Conservation (phyloP, 2,329 filamentous ascomycete species). For the Exophiala oligosperma region DNA sequence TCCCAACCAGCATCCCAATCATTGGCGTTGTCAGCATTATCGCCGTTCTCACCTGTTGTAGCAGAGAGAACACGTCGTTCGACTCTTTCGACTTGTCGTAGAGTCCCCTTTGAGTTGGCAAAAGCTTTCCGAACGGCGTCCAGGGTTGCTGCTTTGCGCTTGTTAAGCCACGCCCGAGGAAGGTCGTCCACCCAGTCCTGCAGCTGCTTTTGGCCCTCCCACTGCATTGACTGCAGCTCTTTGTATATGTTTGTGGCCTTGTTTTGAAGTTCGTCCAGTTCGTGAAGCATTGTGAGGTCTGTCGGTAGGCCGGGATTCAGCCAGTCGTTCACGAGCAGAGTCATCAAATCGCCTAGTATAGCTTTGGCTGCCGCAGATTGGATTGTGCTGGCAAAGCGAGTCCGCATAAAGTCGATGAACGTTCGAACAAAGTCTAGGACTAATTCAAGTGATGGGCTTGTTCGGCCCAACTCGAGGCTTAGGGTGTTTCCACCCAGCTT, state of each 20-base stretch:
- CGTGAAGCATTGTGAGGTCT: constrained; percentile 67
- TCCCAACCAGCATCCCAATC: constrained; percentile 84
- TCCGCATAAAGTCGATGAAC: constrained; percentile 53
- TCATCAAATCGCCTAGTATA: constrained; percentile 69
- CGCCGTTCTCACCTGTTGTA: constrained; percentile 53
- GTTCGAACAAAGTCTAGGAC: constrained; percentile 45
- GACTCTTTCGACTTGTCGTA: constrained; percentile 74
- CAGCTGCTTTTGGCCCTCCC: constrained; percentile 63
- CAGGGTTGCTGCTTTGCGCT: constrained; percentile 76
- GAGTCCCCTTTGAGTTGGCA: constrained; percentile 63
- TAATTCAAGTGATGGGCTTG: constrained; percentile 34
- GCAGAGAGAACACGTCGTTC: constrained; percentile 78
- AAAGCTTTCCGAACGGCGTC: constrained; percentile 72
- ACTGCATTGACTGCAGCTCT: constrained; percentile 62
- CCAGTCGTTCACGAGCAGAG: constrained; percentile 70
- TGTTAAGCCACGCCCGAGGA: constrained; percentile 80
- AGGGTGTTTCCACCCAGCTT: constrained; percentile 33
- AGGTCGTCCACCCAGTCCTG: constrained; percentile 78
- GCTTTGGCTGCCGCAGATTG: constrained; percentile 61
- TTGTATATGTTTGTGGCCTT: constrained; percentile 65
- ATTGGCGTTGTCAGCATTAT: constrained; percentile 40
- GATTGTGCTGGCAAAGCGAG: constrained; percentile 51
- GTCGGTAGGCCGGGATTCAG: constrained; percentile 74
- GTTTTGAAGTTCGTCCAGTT: constrained; percentile 70
- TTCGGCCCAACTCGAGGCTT: constrained; percentile 29